These are phyloP conservation scores for Adiantum capillusveneris DNA, from an alignment of 75 land plant genomes.

Conservation along the genomic window DNA sequence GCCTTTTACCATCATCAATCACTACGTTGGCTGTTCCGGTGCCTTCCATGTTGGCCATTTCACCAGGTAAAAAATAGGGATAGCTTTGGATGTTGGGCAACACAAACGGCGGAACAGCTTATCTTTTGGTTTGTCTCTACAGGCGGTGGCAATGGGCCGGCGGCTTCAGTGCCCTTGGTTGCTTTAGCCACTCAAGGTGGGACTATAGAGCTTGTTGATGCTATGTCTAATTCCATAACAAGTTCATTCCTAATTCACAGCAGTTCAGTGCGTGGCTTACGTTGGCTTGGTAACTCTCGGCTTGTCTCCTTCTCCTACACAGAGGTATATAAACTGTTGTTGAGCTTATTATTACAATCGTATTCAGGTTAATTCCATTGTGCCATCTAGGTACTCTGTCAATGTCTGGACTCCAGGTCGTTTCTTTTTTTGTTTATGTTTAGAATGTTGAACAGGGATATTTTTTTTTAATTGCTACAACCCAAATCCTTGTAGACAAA, in stretches of 20 bases:
- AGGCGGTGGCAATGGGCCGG: constrained; percentile 93
- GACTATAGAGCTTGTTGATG: constrained; percentile 79
- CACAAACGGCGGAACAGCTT: too few species aligned
- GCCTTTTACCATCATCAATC: constrained; percentile 82
- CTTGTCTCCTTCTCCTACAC: constrained; percentile 91
- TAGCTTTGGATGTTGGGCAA: too few species aligned
- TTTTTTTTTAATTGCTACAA: too few species aligned
- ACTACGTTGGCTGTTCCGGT: constrained; percentile 79
- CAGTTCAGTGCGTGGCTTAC: constrained; percentile 61
- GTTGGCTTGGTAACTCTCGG: constrained; percentile 96
- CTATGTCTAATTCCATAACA: constrained; percentile 79
- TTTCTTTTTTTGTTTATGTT: too few species aligned
- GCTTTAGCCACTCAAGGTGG: constrained; percentile 94
- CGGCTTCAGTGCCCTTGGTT: constrained; percentile 83
- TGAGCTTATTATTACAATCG: too few species aligned
- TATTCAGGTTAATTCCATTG: too few species aligned
- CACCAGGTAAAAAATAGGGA: constrained; percentile 61
- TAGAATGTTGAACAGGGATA: too few species aligned
- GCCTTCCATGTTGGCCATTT: constrained; percentile 80
- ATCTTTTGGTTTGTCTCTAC: constrained; percentile 2
- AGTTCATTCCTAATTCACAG: constrained; percentile 73
- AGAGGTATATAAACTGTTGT: constrained; percentile 41
- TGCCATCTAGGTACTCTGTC: too few species aligned
- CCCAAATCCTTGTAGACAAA: too few species aligned
- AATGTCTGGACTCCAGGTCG: constrained; percentile 1